These are phyloP conservation scores for Ampelocalamus luodianensis DNA, from an alignment of 176 grass and related monocot species.

Conservation along the genomic window DNA sequence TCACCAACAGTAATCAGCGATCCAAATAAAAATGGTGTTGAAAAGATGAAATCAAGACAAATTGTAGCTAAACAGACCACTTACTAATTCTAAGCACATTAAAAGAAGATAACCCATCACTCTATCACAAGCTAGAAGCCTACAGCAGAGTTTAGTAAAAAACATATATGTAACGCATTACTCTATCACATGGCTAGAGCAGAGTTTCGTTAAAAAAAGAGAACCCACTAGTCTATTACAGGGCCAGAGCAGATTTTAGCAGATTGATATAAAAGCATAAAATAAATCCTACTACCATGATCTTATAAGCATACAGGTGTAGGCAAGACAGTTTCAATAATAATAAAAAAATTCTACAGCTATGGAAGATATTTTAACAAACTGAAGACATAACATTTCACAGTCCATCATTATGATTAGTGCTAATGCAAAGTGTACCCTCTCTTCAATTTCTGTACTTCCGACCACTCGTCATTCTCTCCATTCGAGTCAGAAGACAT, in stretches of 20 bases:
- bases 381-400: conserved; percentile 14
- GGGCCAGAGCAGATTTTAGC: not conserved
- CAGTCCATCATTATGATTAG: not conserved
- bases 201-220: not conserved
- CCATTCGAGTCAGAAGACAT: conserved; percentile 45
- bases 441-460: conserved; percentile 59
- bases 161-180: too few relatives aligned
- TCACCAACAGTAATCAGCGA: not conserved
- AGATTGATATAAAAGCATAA: not conserved
- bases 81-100: conserved; percentile 12
- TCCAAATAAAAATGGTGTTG: not conserved
- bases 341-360: not conserved
- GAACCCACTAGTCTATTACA: not conserved
- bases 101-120: not conserved
- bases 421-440: conserved; percentile 50
- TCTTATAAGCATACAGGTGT: not conserved
- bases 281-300: not conserved
- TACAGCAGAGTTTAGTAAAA: not conserved
- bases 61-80: not conserved
- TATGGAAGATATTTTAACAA: not conserved
- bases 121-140: too few relatives aligned
- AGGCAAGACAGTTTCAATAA: not conserved
- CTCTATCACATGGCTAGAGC: not conserved
- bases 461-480: conserved; percentile 72
- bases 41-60: not conserved